phyloP scores from a whole-genome alignment of 2,329 filamentous ascomycete species.

The Aspergillus neoniger region DNA sequence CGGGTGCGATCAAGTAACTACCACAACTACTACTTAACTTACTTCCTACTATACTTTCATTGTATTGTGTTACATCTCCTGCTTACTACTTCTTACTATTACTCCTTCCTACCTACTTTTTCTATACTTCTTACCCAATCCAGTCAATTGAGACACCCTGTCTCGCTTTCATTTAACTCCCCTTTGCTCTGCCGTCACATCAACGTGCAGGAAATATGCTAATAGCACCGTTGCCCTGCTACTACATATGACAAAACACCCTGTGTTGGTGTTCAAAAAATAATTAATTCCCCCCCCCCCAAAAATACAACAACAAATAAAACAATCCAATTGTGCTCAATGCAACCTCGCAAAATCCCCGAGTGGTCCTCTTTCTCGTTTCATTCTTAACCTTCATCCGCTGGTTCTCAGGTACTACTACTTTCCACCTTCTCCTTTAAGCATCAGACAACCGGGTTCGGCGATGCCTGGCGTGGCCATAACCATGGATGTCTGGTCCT shows the following conservation, averaged over 20 bases:
- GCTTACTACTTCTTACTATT: background rate
- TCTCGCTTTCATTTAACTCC: background rate
- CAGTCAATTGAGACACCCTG: conserved; percentile 1
- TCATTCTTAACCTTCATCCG: background rate
- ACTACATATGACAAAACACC: background rate
- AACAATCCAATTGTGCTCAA: conserved; percentile 1
- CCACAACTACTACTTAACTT: background rate
- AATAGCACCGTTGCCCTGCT: conserved; percentile 1
- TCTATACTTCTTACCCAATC: background rate
- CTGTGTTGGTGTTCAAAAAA: background rate
- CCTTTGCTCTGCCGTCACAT: background rate
- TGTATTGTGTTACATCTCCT: background rate
- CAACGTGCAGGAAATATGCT: conserved; percentile 3
- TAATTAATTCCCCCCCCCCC: background rate
- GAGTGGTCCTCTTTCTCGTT: background rate
- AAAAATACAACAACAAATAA: background rate
- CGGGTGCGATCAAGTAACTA: background rate
- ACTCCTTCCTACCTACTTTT: too few relatives aligned
- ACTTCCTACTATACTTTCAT: background rate
- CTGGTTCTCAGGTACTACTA: background rate
- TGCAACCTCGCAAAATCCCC: background rate
- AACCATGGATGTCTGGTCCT: conserved; percentile 13
- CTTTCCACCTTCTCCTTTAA: background rate
- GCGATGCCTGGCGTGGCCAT: conserved; percentile 4
- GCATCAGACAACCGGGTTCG: background rate